Conservation (phyloP, 257 asterid genomes). For the Forsythia viridissima region DNA sequence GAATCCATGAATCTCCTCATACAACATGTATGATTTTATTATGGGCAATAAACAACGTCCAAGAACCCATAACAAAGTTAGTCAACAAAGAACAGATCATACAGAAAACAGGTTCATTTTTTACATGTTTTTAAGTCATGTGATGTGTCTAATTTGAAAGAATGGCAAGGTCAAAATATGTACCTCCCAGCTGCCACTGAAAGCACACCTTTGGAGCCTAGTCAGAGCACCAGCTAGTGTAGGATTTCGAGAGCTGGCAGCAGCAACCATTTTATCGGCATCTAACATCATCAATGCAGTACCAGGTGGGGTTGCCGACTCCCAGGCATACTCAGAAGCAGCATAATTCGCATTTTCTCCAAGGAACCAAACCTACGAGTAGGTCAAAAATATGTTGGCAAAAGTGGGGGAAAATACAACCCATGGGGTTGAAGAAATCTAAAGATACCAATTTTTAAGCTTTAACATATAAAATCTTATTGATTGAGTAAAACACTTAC, state of each 20-base stretch:
- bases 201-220: constrained; percentile 98
- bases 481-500: constrained; percentile 48
- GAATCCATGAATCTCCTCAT: constrained; percentile 8
- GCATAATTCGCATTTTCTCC: constrained; percentile 99
- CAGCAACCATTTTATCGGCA: constrained; percentile 99
- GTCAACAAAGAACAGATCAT: constrained; percentile 15
- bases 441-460: constrained; percentile 7
- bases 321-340: constrained; percentile 99
- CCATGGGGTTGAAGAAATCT: constrained; percentile 7
- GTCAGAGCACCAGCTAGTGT: constrained; percentile 97
- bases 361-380: constrained; percentile 92
- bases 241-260: constrained; percentile 99
- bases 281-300: constrained; percentile 99
- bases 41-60: constrained; percentile 9
- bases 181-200: constrained; percentile 99
- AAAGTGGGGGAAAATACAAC: constrained; percentile 1
- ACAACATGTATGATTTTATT: background rate
- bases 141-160: background rate
- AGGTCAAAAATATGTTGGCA: constrained; percentile 20
- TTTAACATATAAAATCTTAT: constrained; percentile 16
- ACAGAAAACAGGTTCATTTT: constrained; percentile 19
- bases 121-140: constrained; percentile 8
- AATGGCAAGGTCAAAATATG: constrained; percentile 18
- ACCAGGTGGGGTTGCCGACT: constrained; percentile 99
- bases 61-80: constrained; percentile 12